Evolutionary conservation across 2,329 filamentous ascomycete species (phyloP).

Genomic region (Gaeumannomyces tritici): DNA sequence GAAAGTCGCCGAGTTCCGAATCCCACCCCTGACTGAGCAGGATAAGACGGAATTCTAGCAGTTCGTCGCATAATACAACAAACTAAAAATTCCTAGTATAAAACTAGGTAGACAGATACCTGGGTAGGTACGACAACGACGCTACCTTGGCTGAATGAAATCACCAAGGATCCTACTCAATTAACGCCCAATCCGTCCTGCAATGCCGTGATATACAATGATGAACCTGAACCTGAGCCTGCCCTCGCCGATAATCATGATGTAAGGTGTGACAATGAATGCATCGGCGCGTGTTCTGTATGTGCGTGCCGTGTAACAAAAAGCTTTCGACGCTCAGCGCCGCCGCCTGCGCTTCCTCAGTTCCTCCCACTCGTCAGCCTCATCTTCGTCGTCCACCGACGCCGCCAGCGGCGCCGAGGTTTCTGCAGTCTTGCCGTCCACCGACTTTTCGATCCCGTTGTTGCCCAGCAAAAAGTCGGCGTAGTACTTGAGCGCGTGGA

Average conservation of each 20-base stretch:
- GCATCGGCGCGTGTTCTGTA: background rate
- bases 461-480: conserved; percentile 69
- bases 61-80: background rate
- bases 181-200: background rate
- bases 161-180: background rate
- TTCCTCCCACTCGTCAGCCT: conserved; percentile 1
- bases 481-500: conserved; percentile 74
- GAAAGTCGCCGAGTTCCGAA: background rate
- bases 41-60: too few species aligned
- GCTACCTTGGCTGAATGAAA: too few species aligned
- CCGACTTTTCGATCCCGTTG: conserved; percentile 48
- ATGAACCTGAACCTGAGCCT: background rate
- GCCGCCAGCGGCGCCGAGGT: background rate
- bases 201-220: background rate
- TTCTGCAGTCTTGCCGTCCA: background rate
- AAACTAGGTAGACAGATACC: background rate
- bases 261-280: background rate
- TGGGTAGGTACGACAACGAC: background rate
- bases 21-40: too few species aligned
- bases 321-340: background rate
- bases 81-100: background rate
- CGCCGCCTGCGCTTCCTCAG: background rate
- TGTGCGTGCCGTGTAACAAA: background rate
- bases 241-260: background rate
- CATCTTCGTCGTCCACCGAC: background rate